A percentile compares a stretch with the other conserved stretches of the same genome.
These are phyloP conservation scores for Beta lomatogona DNA, from an alignment of 179 eudicot species.

Conservation along the genomic window DNA sequence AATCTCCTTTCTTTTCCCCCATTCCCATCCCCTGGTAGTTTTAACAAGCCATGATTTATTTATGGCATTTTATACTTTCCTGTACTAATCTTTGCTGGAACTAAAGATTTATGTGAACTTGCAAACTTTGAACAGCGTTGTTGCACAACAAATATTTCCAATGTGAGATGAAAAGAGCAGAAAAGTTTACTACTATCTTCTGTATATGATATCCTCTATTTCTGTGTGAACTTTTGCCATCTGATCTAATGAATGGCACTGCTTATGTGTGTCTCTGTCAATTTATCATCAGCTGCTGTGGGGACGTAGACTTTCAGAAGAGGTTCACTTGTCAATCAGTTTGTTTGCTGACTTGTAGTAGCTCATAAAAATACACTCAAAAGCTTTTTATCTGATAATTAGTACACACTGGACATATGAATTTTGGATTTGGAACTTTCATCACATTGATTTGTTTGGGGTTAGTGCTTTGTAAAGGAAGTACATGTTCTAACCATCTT, in stretches of 20 bases:
- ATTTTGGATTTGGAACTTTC: background rate
- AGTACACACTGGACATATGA: background rate
- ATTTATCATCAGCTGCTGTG: background rate
- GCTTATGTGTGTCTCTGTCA: background rate
- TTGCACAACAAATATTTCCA: background rate
- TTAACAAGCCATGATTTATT: background rate
- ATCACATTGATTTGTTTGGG: background rate
- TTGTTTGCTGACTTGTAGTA: background rate
- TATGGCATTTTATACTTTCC: background rate
- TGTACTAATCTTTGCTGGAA: background rate
- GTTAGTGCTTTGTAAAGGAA: slow-evolving; percentile 1
- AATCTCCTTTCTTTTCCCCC: background rate
- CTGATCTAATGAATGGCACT: background rate
- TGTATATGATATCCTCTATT: background rate
- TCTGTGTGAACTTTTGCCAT: background rate
- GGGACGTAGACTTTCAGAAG: background rate
- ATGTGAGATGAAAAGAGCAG: background rate
- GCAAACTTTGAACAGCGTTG: background rate
- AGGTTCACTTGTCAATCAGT: background rate
- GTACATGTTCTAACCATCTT: background rate
- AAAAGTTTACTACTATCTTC: background rate
- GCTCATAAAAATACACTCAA: background rate
- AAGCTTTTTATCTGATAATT: background rate
- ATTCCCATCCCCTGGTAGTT: too few relatives aligned
- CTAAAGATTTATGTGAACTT: background rate